These are phyloP conservation scores for Sindora glabra DNA, from an alignment of 306 rosid genomes.

Conservation along the genomic window DNA sequence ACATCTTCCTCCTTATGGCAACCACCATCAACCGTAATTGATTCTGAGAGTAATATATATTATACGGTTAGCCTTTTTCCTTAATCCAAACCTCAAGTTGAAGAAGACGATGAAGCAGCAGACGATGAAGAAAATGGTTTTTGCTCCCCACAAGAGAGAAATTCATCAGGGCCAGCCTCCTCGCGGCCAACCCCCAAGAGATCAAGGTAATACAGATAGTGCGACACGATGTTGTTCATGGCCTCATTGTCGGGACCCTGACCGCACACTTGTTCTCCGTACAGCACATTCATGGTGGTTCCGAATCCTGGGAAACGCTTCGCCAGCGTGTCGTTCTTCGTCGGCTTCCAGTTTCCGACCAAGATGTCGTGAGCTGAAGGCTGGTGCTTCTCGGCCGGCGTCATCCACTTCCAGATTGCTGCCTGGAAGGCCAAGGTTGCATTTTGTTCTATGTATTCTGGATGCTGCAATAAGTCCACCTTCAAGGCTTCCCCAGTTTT, in stretches of 20 bases:
- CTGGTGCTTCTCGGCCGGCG: conserved; percentile 64
- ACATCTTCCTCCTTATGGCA: too few species aligned
- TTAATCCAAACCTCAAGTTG: too few species aligned
- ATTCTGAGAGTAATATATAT: too few species aligned
- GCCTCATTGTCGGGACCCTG: conserved; percentile 56
- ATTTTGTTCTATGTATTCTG: conserved; percentile 88
- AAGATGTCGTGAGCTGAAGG: conserved; percentile 83
- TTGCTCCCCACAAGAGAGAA: conserved; percentile 74
- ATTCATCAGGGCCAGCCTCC: conserved; percentile 68
- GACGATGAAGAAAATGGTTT: conserved; percentile 47
- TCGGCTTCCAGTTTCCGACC: conserved; percentile 88
- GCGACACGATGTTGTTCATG: conserved; percentile 79
- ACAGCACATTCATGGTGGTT: conserved; percentile 66
- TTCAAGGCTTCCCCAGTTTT: conserved; percentile 64
- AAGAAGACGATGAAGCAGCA: conserved; percentile 39
- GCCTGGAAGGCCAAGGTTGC: conserved; percentile 89
- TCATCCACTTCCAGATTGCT: conserved; percentile 87
- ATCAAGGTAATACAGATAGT: conserved; percentile 77
- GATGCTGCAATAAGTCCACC: conserved; percentile 71
- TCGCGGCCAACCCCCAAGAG: conserved; percentile 73
- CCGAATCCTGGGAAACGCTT: conserved; percentile 91
- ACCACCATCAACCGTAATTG: too few species aligned
- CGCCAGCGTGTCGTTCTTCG: conserved; percentile 74
- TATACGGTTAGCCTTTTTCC: too few species aligned
- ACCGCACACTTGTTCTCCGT: conserved; percentile 64